Base-by-base conservation (phyloP, 768 basidiomycete species). In the Tephrocybe sp. region DNA sequence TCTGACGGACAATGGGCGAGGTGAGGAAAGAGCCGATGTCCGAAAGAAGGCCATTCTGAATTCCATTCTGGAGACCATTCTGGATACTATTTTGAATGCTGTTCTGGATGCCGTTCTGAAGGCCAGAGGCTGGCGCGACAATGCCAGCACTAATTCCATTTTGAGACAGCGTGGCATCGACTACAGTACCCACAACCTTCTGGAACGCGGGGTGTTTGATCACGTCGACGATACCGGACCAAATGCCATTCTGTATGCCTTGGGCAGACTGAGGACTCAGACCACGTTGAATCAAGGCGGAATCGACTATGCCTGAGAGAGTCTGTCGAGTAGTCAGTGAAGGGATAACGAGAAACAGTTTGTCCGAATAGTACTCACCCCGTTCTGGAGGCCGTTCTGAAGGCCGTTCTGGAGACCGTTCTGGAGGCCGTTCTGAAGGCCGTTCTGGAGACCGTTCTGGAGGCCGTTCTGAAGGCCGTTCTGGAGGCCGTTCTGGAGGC, bases 181-280 rank as follows among this genome's bases (percentile, higher is more conserved):
- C 16, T n/a, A 38, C 37, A 3, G 37, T 38, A 6, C 37, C 37
- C n/a, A 38, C 37, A 19, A 38, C 16, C 12, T 38, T 3, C 37
- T 47, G 46, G 46, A 47, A 47, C 7, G 38, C 23, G 2, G 46
- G 46, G 19, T 47, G 22, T 12, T 29, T 47, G 13, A 47, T 10
- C 15, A 47, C 37, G 15, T 24, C 21, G 23, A 31, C 38, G 27
- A 47, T 16, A 3, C 38, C 46, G n/a, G 46, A 47, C 25, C 23
- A 40, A 31, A 47, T 40, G 25, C 37, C 37, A 8, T 40, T 36
- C 38, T 47, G 24, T 16, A 47, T 12, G 37, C 21, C 37, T 7
- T 38, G 19, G 5, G 37, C 12, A 6, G 22, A 34, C 21, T 21
- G 12, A 12, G 37, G 21, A 15, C 16, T 40, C 5, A 47, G 11